These are phyloP conservation scores for Saturnispora silvae DNA, from an alignment of 805 yeast genomes.

Conservation along the genomic window DNA sequence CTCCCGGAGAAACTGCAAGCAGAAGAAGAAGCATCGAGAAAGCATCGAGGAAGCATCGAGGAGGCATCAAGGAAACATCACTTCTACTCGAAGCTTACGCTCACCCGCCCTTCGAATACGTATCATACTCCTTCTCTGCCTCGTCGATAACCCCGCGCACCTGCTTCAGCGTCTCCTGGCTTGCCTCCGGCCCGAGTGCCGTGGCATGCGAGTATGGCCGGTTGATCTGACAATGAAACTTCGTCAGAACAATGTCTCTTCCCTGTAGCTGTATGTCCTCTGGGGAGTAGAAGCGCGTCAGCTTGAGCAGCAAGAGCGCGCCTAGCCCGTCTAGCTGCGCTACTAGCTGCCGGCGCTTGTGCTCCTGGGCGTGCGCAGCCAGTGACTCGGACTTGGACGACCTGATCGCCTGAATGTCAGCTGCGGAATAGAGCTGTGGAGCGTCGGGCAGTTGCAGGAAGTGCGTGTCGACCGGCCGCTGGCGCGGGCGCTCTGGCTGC, in stretches of 20 bases:
- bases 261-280: background rate
- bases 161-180: background rate
- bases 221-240: background rate
- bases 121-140: background rate
- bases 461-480: too few relatives aligned
- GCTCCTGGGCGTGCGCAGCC: background rate
- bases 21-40: too few relatives aligned
- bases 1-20: too few relatives aligned
- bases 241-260: background rate
- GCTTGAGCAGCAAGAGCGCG: constrained; percentile 8
- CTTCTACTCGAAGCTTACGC: background rate
- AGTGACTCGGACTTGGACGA: background rate
- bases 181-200: background rate
- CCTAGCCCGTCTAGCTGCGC: background rate
- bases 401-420: background rate
- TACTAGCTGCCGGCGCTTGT: background rate
- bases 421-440: background rate
- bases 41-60: too few relatives aligned
- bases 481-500: too few relatives aligned
- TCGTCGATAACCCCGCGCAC: background rate
- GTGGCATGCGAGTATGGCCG: background rate
- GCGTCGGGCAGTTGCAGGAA: background rate
- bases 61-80: too few relatives aligned
- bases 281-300: constrained; percentile 25
- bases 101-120: background rate